Conservation (phyloP, 306 rosid species). For the Fragaria nilgerrensis region DNA sequence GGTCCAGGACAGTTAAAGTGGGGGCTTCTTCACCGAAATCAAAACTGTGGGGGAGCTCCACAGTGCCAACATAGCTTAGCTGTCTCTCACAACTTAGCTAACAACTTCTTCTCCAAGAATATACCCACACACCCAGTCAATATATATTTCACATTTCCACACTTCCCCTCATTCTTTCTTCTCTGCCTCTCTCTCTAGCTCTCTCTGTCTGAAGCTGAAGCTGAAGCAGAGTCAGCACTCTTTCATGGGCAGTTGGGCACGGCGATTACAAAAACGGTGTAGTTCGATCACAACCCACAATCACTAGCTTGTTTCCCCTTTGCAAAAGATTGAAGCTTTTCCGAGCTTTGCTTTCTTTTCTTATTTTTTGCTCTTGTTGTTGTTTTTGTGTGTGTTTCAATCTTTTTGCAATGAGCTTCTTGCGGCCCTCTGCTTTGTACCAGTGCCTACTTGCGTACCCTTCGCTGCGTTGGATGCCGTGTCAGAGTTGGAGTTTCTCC, state of each 20-base stretch:
- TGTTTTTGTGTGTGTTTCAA: slow-evolving; percentile 12
- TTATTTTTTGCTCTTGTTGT: background rate
- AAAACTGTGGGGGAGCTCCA: slow-evolving; percentile 6
- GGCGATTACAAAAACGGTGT: slow-evolving; percentile 14
- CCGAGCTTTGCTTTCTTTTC: background rate
- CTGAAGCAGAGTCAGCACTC: slow-evolving; percentile 17
- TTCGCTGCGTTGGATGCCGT: slow-evolving; percentile 65
- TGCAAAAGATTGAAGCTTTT: slow-evolving; percentile 8
- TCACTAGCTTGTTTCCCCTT: slow-evolving; percentile 13
- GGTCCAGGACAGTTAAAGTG: slow-evolving; percentile 21
- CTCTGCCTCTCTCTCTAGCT: background rate
- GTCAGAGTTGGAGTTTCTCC: slow-evolving; percentile 75
- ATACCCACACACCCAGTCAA: background rate
- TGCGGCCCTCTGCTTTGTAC: slow-evolving; percentile 62
- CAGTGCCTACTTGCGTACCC: slow-evolving; percentile 35
- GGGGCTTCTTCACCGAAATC: slow-evolving; percentile 4
- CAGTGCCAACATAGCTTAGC: background rate
- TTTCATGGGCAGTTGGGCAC: slow-evolving; percentile 3
- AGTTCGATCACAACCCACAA: slow-evolving; percentile 11
- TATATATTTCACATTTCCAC: background rate
- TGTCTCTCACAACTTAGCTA: background rate
- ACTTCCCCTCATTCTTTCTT: background rate
- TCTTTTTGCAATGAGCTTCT: slow-evolving; percentile 49
- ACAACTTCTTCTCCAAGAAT: slow-evolving; percentile 11
- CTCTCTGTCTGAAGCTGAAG: slow-evolving; percentile 8